These are phyloP conservation scores for Raphanus sativus DNA, from an alignment of 345 rosid genomes.

Conservation along the genomic window DNA sequence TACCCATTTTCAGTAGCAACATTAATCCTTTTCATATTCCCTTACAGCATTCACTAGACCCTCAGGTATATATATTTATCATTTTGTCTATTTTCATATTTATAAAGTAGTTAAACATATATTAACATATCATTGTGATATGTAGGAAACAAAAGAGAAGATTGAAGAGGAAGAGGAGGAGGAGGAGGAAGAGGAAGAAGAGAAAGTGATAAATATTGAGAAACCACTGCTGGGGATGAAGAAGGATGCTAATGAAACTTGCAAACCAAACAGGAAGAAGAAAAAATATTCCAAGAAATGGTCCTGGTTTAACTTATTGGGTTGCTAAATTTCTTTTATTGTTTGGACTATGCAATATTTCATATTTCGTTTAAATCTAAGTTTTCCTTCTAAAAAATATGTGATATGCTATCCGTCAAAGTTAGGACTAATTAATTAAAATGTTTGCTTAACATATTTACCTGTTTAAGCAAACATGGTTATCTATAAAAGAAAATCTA, in stretches of 20 bases:
- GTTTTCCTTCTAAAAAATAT: not conserved
- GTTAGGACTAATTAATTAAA: not conserved
- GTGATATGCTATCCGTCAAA: not conserved
- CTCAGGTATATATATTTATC: constrained; percentile 15
- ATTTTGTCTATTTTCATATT: not conserved
- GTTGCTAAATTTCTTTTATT: not conserved
- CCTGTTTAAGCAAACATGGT: too few species aligned
- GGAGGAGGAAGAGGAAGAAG: not conserved
- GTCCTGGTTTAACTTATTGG: not conserved
- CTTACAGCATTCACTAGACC: constrained; percentile 23
- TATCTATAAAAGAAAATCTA: too few species aligned
- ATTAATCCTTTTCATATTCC: constrained; percentile 36
- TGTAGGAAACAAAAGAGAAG: not conserved
- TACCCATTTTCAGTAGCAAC: constrained; percentile 42
- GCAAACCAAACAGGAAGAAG: not conserved
- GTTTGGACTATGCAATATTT: not conserved
- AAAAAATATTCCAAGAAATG: not conserved
- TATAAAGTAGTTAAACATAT: not conserved
- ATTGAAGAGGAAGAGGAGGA: not conserved
- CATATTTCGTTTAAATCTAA: not conserved
- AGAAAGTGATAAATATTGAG: not conserved
- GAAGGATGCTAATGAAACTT: not conserved
- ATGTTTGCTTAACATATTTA: too few species aligned
- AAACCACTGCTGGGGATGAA: not conserved
- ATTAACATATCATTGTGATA: not conserved